Percentiles rank a stretch among this genome's conserved stretches.
These are phyloP conservation scores for Flaveria linearis DNA, from an alignment of 129 eudicot species.

Conservation along the genomic window DNA sequence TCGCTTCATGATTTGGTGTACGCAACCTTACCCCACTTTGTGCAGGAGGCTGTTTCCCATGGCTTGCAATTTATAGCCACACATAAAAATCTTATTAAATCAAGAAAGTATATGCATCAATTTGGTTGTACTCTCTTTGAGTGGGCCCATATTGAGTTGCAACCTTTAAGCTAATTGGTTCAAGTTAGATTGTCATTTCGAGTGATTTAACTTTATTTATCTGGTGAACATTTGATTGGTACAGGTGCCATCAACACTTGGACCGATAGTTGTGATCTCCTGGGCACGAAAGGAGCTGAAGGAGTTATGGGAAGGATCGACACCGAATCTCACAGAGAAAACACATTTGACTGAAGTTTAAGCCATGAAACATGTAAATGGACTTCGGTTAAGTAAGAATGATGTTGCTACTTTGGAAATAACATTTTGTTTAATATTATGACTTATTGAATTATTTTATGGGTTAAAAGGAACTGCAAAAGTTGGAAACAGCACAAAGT, in stretches of 20 bases:
- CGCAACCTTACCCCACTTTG: no score
- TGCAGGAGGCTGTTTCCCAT: no score
- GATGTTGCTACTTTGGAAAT: slow-evolving; percentile 21
- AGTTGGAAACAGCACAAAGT: neutral
- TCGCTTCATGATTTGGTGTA: no score
- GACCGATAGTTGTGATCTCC: slow-evolving; percentile 67
- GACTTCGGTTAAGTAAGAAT: slow-evolving; percentile 33
- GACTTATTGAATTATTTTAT: slow-evolving; percentile 19
- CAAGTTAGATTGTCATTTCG: neutral
- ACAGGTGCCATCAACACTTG: slow-evolving; percentile 91
- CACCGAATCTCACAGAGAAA: slow-evolving; percentile 52
- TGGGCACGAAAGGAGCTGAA: slow-evolving; percentile 82
- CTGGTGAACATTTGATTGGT: slow-evolving; percentile 14
- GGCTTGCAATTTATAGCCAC: neutral
- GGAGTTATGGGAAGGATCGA: slow-evolving; percentile 93
- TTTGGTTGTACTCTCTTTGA: slow-evolving; percentile 4
- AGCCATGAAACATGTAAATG: slow-evolving; percentile 47
- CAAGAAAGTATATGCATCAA: slow-evolving; percentile 8
- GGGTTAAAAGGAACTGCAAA: slow-evolving; percentile 6
- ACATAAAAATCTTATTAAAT: neutral
- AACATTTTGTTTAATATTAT: slow-evolving; percentile 33
- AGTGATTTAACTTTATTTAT: slow-evolving; percentile 3
- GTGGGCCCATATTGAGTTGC: neutral
- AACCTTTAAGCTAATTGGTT: neutral
- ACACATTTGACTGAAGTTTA: slow-evolving; percentile 57